Evolutionary conservation across 768 basidiomycete genomes (phyloP), one percentile per base, ranked within the genome.

Genomic region (Lentinula edodes): DNA sequence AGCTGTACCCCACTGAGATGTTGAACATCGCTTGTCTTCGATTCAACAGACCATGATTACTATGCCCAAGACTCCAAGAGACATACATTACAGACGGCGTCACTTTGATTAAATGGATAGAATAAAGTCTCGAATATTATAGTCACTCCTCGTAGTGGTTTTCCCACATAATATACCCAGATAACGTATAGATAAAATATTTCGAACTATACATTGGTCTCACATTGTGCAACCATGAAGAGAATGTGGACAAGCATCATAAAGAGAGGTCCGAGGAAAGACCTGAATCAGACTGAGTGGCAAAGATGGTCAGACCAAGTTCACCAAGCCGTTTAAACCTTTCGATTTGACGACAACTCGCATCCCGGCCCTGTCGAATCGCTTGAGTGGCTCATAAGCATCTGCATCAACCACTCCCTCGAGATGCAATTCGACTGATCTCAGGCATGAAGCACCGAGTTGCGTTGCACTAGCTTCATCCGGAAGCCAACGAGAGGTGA

Each of bases 31-130:
- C 63, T 36, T 6, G 38, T 54, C 59, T 55, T 66, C 10, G 8
- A 52, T 23, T 6, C 3, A 12, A 16, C 68, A 96, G 93, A 95
- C 94, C 18, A 91, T 98, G 92, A 95, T 98, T 67, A 90, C 91
- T 52, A 86, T 93, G 77, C 95, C 95, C 51, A 86, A 88, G 70
- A 75, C 79, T 65, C 88, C 89, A 8, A 80, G 86, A 65, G 76
- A 75, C 54, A 80, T 92, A 62, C 75, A 78, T 46, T 92, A 87
- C 71, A 84, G 89, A 65, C 81, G 89, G 67, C 82, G 90, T 66
- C 77, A 80, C 18, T 79, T 81, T 60, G 80, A 83, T 66, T 83
- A 73, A 68, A 66, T 18, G 13, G n/a, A 23, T 28, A 28, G 28
- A 28, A 28, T 28, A 8, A 39, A 39, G 38, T 39, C 38, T 13